Evolutionary conservation across 2,329 filamentous ascomycete species (phyloP).

Genomic region (Penicillium paneum): DNA sequence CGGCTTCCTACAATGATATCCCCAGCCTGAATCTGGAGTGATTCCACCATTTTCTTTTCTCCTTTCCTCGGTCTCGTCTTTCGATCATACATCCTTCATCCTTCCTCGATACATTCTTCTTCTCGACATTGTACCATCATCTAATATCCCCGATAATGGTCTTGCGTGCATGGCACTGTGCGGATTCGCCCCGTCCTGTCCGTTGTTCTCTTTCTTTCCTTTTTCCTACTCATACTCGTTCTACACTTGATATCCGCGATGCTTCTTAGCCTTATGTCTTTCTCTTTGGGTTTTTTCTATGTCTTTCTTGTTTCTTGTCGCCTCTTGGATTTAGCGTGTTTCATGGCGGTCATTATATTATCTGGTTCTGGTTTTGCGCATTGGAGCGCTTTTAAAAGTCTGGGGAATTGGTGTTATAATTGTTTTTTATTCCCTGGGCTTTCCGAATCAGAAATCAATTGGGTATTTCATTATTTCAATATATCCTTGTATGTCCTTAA

Average conservation of each 20-base stretch:
- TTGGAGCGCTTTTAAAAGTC: slow-evolving; percentile 3
- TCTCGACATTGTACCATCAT: slow-evolving; percentile 2
- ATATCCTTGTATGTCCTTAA: neutral
- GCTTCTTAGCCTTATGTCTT: slow-evolving; percentile 1
- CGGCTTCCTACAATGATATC: slow-evolving; percentile 15
- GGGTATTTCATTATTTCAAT: neutral
- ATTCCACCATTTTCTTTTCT: neutral
- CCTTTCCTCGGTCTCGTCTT: neutral
- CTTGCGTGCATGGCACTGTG: neutral
- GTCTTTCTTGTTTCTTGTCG: neutral
- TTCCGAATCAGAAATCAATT: slow-evolving; percentile 1
- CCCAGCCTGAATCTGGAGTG: slow-evolving; percentile 21
- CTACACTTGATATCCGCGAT: neutral
- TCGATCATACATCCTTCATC: neutral
- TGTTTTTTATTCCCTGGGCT: slow-evolving; percentile 1
- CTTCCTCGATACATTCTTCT: neutral
- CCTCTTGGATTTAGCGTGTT: slow-evolving; percentile 13
- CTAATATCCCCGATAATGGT: neutral
- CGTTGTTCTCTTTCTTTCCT: neutral
- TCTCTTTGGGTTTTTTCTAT: neutral
- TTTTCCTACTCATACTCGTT: neutral
- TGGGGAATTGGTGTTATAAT: slow-evolving; percentile 1
- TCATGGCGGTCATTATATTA: slow-evolving; percentile 7
- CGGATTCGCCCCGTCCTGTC: neutral
- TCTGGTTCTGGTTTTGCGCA: neutral